Percentiles rank a stretch among this genome's conserved stretches.
These are phyloP conservation scores for Eleusine indica DNA, from an alignment of 176 grass and related monocot species.

Conservation along the genomic window DNA sequence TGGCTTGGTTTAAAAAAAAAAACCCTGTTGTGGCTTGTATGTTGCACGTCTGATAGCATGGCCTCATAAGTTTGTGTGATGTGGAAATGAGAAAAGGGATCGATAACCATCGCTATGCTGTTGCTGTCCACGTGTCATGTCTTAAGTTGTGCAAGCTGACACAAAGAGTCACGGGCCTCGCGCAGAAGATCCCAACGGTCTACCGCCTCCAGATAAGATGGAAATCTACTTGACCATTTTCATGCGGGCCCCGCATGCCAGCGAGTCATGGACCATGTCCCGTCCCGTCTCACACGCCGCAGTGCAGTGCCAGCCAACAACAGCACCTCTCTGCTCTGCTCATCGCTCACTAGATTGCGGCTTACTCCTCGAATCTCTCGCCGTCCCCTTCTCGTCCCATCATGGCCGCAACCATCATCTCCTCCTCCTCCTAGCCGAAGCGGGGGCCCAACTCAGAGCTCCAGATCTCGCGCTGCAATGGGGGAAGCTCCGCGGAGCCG, in stretches of 20 bases:
- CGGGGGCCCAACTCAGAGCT: neutral
- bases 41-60: no score
- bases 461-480: slow-evolving; percentile 33
- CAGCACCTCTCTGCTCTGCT: neutral
- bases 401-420: neutral
- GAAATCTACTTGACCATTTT: neutral
- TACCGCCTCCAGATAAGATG: neutral
- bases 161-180: neutral
- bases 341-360: slow-evolving; percentile 3
- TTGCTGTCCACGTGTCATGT: no score
- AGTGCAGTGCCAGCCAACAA: neutral
- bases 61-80: no score
- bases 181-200: slow-evolving; percentile 1
- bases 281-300: no score
- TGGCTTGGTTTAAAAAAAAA: no score
- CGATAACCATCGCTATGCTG: no score
- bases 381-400: neutral
- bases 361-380: slow-evolving; percentile 16
- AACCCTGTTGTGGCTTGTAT: no score
- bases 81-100: no score
- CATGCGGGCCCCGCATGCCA: neutral
- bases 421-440: neutral
- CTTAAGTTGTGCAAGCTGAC: no score
- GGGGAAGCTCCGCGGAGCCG: slow-evolving; percentile 3
- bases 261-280: neutral